Base-by-base conservation (phyloP, 441 rosid genomes). In the Adansonia gregorii region DNA sequence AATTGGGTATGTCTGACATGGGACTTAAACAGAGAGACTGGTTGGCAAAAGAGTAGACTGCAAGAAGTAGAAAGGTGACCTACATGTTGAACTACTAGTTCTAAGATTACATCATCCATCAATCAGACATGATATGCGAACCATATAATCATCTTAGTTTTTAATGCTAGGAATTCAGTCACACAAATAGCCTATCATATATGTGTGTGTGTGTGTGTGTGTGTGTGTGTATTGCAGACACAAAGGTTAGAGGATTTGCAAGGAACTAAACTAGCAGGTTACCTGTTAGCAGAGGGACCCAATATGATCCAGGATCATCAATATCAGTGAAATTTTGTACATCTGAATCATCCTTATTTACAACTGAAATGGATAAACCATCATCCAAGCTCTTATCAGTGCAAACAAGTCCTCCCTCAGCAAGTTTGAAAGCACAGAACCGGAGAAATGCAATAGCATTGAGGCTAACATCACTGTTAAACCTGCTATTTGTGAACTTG, bases 391-490 rank as follows among this genome's bases (percentile, higher is more conserved):
- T 86, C 85, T 86, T 91, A 76, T 87, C 91, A 74, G 85, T 85
- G 85, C 94, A 87, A 61, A 88, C 89, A 83, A 94, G 93, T 64
- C 98, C 98, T 74, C 93, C 99, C 12, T 94, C 98, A 63, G 98
- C 98, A 82, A 96, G 98, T 84, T 94, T 96, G 75, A 93, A 86
- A 66, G 98, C 99, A 86, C 98, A 96, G 85, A 92, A 94, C 59
- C 98, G 97, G 67, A 96, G 95, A 89, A 96, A 94, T 67, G 98
- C 99, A 76, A 96, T 96, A 54, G 99, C 98, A 88, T 94, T 94
- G 84, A 94, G 93, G 91, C 98, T 91, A 72, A 96, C 96, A 86
- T 96, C 98, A 78, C 90, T 90, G 84, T 93, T 91, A 84, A 96
- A 96, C 81, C 90, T 87, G 87, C 98, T 94, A 60, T 88, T 96